Base-by-base conservation (phyloP, 2,329 filamentous ascomycete genomes). In the Alternaria gansuensis region DNA sequence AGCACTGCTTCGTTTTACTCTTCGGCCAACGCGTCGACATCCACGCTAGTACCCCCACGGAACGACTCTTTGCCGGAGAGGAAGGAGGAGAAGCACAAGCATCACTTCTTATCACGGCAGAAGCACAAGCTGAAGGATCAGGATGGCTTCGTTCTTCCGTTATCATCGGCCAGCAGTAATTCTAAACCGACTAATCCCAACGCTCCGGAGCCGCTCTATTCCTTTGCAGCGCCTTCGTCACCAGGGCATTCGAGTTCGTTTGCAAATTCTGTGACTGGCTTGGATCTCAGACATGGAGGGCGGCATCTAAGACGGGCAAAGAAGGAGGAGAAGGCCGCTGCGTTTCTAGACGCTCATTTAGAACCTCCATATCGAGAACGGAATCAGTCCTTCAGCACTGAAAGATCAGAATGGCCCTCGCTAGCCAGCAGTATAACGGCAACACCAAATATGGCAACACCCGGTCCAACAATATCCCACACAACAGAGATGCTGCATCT, bases 261-360 rank as follows among this genome's bases (percentile, higher is more conserved):
- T 74, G 84, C 88, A 36, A 96, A 95, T 78, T 90, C 89, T 3
- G 90, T 95, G 72, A 94, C 90, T 59, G 90, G 90, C 0, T 81
- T 94, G 41, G 91, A 94, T 76, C 80, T 94, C 26, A 84, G 91
- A 51, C 91, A 94, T 78, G 91, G 90, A 40, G 91, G 89, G 1
- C 85, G 90, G 40, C 90, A 88, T 6, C 78, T 93, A 44, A 85
- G 90, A 36, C 92, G 97, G 73, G 96, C 94, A 62, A 83, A 83
- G 66, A 83, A 82, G 60, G 82, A 83, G 66, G 82, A 83, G 59
- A 84, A 83, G 60, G 79, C 79, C 14, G 78, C 79, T 5, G 63
- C 73, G 57, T 77, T 75, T 37, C 64, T 77, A 0, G 74, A 75
- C 54, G 67, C 73, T 1, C 60, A 66, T 17, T 64, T 77, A 2